phyloP scores from a whole-genome alignment of 345 rosid genomes.

The Syzygium jambos region DNA sequence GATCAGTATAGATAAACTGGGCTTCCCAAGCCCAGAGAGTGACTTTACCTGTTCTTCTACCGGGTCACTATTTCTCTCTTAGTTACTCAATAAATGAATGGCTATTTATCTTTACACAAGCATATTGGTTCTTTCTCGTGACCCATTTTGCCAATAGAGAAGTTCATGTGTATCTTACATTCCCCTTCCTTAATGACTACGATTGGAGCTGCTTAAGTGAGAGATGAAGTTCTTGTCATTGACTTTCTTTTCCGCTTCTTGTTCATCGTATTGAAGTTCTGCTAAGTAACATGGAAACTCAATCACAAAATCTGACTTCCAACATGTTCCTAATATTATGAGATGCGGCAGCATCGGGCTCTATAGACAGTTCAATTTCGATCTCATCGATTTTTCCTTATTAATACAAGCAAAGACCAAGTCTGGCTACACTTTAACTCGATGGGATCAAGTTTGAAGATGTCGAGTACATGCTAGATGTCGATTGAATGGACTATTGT shows the following conservation, averaged over 20 bases:
- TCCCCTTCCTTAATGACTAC: background rate
- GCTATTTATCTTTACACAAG: background rate
- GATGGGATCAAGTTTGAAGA: no score
- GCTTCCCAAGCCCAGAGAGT: background rate
- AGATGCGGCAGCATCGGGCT: background rate
- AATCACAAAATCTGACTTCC: no score
- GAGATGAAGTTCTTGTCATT: background rate
- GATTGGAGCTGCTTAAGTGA: background rate
- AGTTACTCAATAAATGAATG: background rate
- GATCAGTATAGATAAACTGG: background rate
- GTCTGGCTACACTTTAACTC: no score
- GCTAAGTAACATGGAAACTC: background rate
- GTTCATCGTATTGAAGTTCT: background rate
- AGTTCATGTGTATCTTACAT: background rate
- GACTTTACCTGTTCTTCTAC: background rate
- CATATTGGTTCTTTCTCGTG: background rate
- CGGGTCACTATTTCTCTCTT: background rate
- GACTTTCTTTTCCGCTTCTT: background rate
- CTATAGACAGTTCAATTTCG: no score
- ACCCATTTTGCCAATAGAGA: background rate
- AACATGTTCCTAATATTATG: background rate
- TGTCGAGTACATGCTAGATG: no score
- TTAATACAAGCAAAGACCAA: no score
- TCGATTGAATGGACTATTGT: no score
- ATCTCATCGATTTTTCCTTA: no score